Evolutionary conservation across 2,329 filamentous ascomycete species (phyloP).

Genomic region (Pseudocercospora vitis): DNA sequence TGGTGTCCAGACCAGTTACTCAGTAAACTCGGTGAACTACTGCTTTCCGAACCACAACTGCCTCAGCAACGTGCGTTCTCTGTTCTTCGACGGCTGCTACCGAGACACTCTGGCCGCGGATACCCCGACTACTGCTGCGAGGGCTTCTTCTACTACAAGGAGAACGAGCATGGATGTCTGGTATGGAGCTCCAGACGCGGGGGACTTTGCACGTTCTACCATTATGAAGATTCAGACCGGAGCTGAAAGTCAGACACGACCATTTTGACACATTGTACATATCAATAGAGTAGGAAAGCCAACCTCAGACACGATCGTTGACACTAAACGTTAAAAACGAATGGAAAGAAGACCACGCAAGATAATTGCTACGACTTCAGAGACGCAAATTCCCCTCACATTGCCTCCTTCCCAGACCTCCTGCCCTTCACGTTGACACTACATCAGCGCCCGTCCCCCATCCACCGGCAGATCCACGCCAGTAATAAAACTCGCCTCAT

Average conservation of each 20-base stretch:
- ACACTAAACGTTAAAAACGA: neutral
- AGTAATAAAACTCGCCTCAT: slow-evolving; percentile 33
- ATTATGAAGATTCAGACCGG: neutral
- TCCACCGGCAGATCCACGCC: slow-evolving; percentile 34
- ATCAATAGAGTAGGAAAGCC: neutral
- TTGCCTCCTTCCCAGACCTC: neutral
- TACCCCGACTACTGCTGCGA: neutral
- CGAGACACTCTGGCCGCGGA: neutral
- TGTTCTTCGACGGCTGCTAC: neutral
- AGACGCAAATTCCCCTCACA: neutral
- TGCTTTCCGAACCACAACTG: neutral
- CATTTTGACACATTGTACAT: neutral
- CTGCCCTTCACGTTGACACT: too few relatives aligned
- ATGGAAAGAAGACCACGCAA: neutral
- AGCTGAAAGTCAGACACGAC: neutral
- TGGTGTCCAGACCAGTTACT: neutral
- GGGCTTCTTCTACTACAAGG: neutral
- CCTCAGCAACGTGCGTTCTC: neutral
- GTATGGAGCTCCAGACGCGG: neutral
- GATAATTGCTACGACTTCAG: neutral
- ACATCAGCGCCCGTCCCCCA: slow-evolving; percentile 33
- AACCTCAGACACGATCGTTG: neutral
- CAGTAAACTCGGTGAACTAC: neutral
- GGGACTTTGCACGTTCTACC: too few relatives aligned
- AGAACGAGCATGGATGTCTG: neutral